phyloP scores from a whole-genome alignment of 495 filamentous ascomycete species.

The Penicillium longicatenatum region DNA sequence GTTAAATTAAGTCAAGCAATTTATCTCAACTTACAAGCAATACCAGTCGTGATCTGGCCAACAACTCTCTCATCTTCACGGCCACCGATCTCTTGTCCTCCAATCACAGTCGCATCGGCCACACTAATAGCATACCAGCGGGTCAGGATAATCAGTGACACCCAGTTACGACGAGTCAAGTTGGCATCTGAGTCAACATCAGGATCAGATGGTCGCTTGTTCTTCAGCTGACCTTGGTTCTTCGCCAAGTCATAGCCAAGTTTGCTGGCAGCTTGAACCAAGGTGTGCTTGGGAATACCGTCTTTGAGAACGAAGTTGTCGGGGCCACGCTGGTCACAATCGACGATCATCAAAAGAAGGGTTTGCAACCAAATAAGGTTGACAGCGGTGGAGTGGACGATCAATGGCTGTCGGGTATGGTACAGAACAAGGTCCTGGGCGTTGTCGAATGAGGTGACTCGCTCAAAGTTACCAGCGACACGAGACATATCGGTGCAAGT shows the following conservation, averaged over 20 bases:
- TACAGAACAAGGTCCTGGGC: constrained; percentile 51
- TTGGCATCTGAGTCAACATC: constrained; percentile 73
- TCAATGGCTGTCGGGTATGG: constrained; percentile 54
- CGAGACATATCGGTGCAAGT: constrained; percentile 44
- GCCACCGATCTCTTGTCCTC: constrained; percentile 42
- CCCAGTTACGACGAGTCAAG: constrained; percentile 72
- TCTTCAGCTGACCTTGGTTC: constrained; percentile 41
- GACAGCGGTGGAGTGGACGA: constrained; percentile 36
- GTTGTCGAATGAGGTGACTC: constrained; percentile 44
- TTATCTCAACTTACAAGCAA: constrained; percentile 66
- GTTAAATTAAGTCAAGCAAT: constrained; percentile 10
- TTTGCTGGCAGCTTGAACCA: constrained; percentile 45
- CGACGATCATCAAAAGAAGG: constrained; percentile 47
- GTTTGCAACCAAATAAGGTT: constrained; percentile 48
- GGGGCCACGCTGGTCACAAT: constrained; percentile 47
- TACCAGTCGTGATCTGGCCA: constrained; percentile 62
- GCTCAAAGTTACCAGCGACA: constrained; percentile 39
- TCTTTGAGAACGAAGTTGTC: constrained; percentile 49
- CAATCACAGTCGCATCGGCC: constrained; percentile 61
- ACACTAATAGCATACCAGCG: constrained; percentile 75
- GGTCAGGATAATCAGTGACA: constrained; percentile 70
- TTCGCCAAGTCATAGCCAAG: constrained; percentile 47
- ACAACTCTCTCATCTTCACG: constrained; percentile 66
- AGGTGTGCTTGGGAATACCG: constrained; percentile 42
- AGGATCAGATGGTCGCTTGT: constrained; percentile 34